Base-by-base conservation (phyloP, 225 moss, liverwort and hornwort species). In the Bryoerythrophyllum caledonicum region DNA sequence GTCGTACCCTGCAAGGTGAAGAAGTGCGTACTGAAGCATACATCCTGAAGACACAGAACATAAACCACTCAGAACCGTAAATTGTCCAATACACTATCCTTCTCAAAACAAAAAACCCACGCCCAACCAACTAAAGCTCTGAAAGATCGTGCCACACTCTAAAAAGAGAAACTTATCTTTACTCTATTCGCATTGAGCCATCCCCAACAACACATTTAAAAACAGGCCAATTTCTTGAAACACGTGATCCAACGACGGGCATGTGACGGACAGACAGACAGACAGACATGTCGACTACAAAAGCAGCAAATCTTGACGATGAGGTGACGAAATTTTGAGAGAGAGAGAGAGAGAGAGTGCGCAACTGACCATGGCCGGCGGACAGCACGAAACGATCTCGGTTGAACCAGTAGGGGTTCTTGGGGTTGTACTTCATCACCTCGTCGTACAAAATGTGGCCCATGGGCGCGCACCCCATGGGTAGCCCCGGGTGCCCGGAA, bases 11-110 rank as follows among this genome's bases (percentile, higher is more conserved):
- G 91, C 86, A 76, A 93, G 83, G 70, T 89, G 88, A 24, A 93
- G 91, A 43, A 93, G 91, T 2, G 93, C 93, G 44, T 93, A 93
- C 83, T 91, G 93, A 21, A 93, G 91, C 93, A 93, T 93, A 56
- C 93, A 93, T 56, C 81, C 81, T 81, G 81, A 52, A 46, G 34
- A 30, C 65, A 35, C 20, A 74, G 5, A 28, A 43, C 9, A 23
- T 6, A 32, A 67, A 58, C 30, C 28, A 55, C 11, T 13, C 25
- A 38, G 3, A 54, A 16, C 9, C 24, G n/a, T n/a, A n/a, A n/a
- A n/a, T n/a, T n/a, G 27, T 46, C 27, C 19, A 43, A 26, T 8
- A 65, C 8, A 46, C 19, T 19, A 10, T 19, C 49, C 2, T 17
- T 55, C 24, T 15, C 53, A 32, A 53, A 5, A 34, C n/a, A 53